A percentile compares a stretch with the other conserved stretches of the same genome.
Evolutionary conservation across 352 stramenopile species (phyloP).

Genomic region (Phytophthora idaei): DNA sequence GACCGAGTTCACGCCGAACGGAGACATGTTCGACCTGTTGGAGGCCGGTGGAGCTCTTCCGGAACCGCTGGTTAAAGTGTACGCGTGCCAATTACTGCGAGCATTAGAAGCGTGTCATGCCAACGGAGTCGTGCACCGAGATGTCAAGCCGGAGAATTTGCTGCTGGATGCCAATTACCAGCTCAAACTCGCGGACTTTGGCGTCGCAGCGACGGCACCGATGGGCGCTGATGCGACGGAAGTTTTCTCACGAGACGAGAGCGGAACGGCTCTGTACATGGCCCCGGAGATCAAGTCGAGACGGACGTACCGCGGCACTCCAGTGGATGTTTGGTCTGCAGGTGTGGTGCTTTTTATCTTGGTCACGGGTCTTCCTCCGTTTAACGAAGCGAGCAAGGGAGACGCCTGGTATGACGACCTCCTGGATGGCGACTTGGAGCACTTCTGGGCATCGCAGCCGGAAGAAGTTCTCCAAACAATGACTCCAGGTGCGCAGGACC

Average conservation of each 20-base stretch:
- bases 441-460: constrained; percentile 65
- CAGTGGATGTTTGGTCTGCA: constrained; percentile 89
- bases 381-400: constrained; percentile 69
- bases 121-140: constrained; percentile 79
- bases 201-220: constrained; percentile 77
- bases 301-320: constrained; percentile 69
- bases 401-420: constrained; percentile 85
- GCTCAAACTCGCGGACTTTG: constrained; percentile 95
- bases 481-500: constrained; percentile 60
- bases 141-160: constrained; percentile 93
- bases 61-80: constrained; percentile 64
- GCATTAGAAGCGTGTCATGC: constrained; percentile 78
- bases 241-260: constrained; percentile 54
- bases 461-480: constrained; percentile 41
- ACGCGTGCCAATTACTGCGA: constrained; percentile 76
- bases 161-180: constrained; percentile 79
- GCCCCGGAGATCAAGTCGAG: constrained; percentile 77
- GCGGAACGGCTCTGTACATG: constrained; percentile 89
- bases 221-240: constrained; percentile 26
- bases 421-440: constrained; percentile 47
- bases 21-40: constrained; percentile 88
- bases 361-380: constrained; percentile 88
- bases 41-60: constrained; percentile 67
- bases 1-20: constrained; percentile 76
- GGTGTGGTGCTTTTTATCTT: constrained; percentile 93